Percentiles rank a stretch among this genome's conserved stretches.
phyloP scores from a whole-genome alignment of 23 red algal genomes.

The Pyropia yezoensis region DNA sequence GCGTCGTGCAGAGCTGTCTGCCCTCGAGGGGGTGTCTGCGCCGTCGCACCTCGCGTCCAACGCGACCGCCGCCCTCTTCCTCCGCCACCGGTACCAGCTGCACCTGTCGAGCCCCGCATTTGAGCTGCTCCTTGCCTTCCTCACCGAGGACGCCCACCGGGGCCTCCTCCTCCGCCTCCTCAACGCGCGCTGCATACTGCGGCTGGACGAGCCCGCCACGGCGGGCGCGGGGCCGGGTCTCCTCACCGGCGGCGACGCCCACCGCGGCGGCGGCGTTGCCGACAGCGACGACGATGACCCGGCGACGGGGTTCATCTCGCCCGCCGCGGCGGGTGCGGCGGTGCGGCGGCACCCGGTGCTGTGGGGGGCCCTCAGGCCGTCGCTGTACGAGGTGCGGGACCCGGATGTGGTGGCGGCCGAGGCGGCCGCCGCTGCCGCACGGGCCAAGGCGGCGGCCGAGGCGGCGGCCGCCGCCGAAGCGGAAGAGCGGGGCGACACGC shows the following conservation, averaged over 20 bases:
- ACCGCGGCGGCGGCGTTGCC: constrained; percentile 6
- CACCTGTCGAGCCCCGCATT: constrained; percentile 76
- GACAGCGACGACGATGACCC: constrained; percentile 1
- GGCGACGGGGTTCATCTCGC: constrained; percentile 17
- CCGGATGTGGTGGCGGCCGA: constrained; percentile 15
- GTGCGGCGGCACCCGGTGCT: constrained; percentile 32
- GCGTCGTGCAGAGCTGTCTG: constrained; percentile 45
- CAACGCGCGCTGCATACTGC: constrained; percentile 55
- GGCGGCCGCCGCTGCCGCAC: constrained; percentile 5
- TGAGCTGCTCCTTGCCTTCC: constrained; percentile 77
- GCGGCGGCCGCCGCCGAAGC: constrained; percentile 8
- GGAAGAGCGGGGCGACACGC: constrained; percentile 9
- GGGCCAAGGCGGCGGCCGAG: constrained; percentile 11
- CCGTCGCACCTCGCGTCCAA: constrained; percentile 66
- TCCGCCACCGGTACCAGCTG: constrained; percentile 65
- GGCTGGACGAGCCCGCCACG: constrained; percentile 21
- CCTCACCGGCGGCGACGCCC: constrained; percentile 8
- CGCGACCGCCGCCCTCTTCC: constrained; percentile 57
- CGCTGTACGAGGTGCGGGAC: constrained; percentile 39
- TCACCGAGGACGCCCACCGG: constrained; percentile 54
- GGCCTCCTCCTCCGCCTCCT: constrained; percentile 67
- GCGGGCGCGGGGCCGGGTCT: constrained; percentile 7
- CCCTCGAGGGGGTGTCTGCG: constrained; percentile 42
- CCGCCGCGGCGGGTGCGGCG: constrained; percentile 17
- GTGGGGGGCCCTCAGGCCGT: constrained; percentile 47